Percentiles rank a stretch among this genome's conserved stretches.
phyloP scores from a whole-genome alignment of 2,329 filamentous ascomycete species.

The Sphaerulina musiva region DNA sequence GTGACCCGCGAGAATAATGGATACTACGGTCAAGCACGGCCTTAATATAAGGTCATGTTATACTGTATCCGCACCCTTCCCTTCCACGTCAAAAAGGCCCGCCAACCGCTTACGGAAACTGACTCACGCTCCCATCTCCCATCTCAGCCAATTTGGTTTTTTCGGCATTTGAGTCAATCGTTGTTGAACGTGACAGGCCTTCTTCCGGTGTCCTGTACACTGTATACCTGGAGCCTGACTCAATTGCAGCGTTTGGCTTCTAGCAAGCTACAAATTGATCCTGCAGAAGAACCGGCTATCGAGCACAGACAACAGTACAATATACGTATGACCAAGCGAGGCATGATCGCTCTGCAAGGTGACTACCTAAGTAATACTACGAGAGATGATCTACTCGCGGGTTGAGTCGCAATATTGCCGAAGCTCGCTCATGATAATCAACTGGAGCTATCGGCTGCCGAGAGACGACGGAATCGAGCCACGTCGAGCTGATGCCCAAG shows the following conservation, averaged over 20 bases:
- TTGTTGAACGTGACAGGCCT: too few relatives aligned
- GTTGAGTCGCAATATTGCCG: background rate
- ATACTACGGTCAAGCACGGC: background rate
- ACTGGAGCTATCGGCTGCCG: background rate
- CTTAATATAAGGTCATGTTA: background rate
- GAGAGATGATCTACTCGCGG: background rate
- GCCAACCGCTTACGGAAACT: too few relatives aligned
- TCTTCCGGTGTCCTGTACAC: background rate
- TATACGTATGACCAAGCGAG: background rate
- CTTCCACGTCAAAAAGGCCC: too few relatives aligned
- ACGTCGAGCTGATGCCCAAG: background rate
- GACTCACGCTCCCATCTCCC: too few relatives aligned
- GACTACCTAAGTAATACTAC: background rate
- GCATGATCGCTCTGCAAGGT: background rate
- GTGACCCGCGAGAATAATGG: background rate
- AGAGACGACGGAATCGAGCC: background rate
- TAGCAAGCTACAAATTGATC: background rate
- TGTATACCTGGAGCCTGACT: background rate
- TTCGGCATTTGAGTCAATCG: too few relatives aligned
- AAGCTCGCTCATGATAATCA: background rate
- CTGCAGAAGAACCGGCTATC: background rate
- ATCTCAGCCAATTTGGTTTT: too few relatives aligned
- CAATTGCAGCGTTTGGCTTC: background rate
- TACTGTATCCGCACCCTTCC: too few relatives aligned
- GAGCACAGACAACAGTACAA: background rate